These are phyloP conservation scores for Serendipita sp. DNA, from an alignment of 768 basidiomycete genomes.

Conservation along the genomic window DNA sequence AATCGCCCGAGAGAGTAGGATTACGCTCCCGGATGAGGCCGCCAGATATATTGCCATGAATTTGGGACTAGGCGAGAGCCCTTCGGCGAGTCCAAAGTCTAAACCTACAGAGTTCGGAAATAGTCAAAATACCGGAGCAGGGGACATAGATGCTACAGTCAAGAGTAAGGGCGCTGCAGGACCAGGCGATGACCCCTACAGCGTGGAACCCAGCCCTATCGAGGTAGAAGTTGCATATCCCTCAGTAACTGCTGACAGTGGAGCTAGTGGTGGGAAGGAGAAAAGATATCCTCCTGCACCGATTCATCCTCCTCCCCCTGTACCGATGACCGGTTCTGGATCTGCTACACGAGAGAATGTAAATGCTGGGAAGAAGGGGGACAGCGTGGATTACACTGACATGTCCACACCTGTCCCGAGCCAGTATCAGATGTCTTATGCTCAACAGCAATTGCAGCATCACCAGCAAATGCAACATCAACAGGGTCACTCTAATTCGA, in stretches of 20 bases:
- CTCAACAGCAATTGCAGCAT: not conserved
- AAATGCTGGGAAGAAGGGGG: not conserved
- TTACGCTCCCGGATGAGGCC: constrained; percentile 63
- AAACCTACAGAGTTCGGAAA: not conserved
- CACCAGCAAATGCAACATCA: not conserved
- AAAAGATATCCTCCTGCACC: not conserved
- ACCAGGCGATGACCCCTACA: not conserved
- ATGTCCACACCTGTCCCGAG: not conserved
- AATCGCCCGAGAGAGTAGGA: constrained; percentile 43
- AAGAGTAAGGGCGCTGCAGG: no score
- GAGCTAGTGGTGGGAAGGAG: not conserved
- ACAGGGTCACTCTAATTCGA: not conserved
- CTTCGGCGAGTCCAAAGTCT: constrained; percentile 32
- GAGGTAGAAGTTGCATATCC: not conserved
- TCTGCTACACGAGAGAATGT: not conserved
- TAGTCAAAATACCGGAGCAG: not conserved
- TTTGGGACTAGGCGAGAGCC: constrained; percentile 43
- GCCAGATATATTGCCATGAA: constrained; percentile 40
- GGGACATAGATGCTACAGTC: not conserved
- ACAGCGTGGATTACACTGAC: not conserved
- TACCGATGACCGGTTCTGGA: not conserved
- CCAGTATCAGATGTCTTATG: not conserved
- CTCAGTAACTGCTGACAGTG: not conserved
- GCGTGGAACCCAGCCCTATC: not conserved
- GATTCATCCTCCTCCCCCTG: not conserved